phyloP scores from a whole-genome alignment of 2,329 filamentous ascomycete species.

The Colletotrichum tanaceti region DNA sequence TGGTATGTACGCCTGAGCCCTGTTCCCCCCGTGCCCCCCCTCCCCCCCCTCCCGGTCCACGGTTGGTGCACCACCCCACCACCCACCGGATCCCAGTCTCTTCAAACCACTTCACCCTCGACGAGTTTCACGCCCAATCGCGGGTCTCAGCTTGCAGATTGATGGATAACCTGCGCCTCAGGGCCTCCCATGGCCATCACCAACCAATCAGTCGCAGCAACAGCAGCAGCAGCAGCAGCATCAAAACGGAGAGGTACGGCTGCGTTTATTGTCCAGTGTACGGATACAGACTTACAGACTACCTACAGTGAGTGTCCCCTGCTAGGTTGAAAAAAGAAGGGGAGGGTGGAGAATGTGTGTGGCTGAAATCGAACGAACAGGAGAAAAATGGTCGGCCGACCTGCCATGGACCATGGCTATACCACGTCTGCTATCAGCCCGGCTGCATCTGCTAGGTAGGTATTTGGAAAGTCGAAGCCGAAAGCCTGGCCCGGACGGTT shows the following conservation, averaged over 20 bases:
- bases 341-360: not conserved
- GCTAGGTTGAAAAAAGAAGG: not conserved
- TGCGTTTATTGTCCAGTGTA: slow-evolving; percentile 16
- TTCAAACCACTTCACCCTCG: slow-evolving; percentile 44
- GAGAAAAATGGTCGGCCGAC: slow-evolving; percentile 26
- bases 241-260: not conserved
- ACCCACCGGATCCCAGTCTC: slow-evolving; percentile 36
- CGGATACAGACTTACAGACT: too few species aligned
- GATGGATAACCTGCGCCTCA: slow-evolving; percentile 48
- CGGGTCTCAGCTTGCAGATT: slow-evolving; percentile 58
- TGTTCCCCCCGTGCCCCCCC: slow-evolving; percentile 33
- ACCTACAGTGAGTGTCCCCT: slow-evolving; percentile 4
- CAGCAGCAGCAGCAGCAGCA: slow-evolving; percentile 2
- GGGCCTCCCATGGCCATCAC: slow-evolving; percentile 32
- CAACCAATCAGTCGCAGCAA: slow-evolving; percentile 23
- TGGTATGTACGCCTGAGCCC: slow-evolving; percentile 43
- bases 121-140: slow-evolving; percentile 55
- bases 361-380: slow-evolving; percentile 21
- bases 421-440: slow-evolving; percentile 27
- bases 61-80: slow-evolving; percentile 33
- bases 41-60: slow-evolving; percentile 22
- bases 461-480: slow-evolving; percentile 42
- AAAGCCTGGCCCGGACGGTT: slow-evolving; percentile 43
- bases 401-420: slow-evolving; percentile 26
- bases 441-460: slow-evolving; percentile 22